Evolutionary conservation across 2,329 filamentous ascomycete species (phyloP).

Genomic region (Colletotrichum gloeosporioides): DNA sequence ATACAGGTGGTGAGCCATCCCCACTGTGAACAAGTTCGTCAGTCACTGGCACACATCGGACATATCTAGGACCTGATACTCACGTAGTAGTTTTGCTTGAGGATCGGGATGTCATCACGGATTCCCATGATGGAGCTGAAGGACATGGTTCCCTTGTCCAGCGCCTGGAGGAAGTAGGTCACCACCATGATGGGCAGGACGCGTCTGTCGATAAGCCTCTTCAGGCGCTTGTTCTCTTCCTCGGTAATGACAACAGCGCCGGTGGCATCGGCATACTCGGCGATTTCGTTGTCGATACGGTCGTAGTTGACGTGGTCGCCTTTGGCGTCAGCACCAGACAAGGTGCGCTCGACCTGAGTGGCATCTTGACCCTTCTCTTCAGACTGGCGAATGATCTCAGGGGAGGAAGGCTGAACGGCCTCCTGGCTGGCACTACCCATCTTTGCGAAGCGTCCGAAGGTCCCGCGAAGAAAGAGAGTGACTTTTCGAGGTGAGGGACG

Average conservation of each 20-base stretch:
- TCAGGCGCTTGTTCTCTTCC: slow-evolving; percentile 52
- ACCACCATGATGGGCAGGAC: slow-evolving; percentile 57
- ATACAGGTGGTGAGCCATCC: slow-evolving; percentile 39
- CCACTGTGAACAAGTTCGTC: slow-evolving; percentile 38
- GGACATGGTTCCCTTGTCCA: slow-evolving; percentile 33
- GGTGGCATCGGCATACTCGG: slow-evolving; percentile 65
- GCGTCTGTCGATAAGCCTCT: slow-evolving; percentile 54
- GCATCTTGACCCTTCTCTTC: neutral
- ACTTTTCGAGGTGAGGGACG: neutral
- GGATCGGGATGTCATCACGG: slow-evolving; percentile 18
- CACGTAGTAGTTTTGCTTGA: neutral
- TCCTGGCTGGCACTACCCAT: slow-evolving; percentile 4
- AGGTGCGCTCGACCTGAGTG: slow-evolving; percentile 29
- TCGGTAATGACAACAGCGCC: slow-evolving; percentile 48
- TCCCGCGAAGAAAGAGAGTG: neutral
- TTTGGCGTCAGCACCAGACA: slow-evolving; percentile 11
- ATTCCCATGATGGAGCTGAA: slow-evolving; percentile 32
- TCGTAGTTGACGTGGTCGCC: slow-evolving; percentile 14
- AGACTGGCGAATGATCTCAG: neutral
- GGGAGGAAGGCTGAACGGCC: neutral
- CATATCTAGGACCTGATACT: slow-evolving; percentile 8
- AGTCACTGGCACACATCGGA: slow-evolving; percentile 24
- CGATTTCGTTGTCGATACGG: slow-evolving; percentile 70
- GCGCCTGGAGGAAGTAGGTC: slow-evolving; percentile 50
- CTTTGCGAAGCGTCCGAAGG: neutral